These are phyloP conservation scores for Fraxinus albicans DNA, from an alignment of 305 asterid genomes.

Conservation along the genomic window DNA sequence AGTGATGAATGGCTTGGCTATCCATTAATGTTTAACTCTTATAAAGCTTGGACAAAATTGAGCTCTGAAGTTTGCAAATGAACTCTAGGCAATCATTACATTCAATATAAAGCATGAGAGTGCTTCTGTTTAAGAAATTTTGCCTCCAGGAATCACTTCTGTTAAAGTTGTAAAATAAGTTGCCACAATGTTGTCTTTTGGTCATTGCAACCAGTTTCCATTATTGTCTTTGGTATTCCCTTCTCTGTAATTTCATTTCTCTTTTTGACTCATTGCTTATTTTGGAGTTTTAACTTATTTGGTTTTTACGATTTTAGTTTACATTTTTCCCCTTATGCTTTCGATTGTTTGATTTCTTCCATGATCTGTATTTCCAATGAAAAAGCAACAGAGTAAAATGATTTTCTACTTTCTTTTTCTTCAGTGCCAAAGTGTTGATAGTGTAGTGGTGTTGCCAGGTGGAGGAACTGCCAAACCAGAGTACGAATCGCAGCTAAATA, in stretches of 20 bases:
- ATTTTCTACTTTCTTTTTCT: constrained; percentile 12
- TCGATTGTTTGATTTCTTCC: background rate
- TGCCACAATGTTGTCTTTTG: background rate
- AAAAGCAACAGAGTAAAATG: constrained; percentile 1
- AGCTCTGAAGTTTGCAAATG: constrained; percentile 4
- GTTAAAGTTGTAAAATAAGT: constrained; percentile 7
- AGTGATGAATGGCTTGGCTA: background rate
- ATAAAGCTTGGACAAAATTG: background rate
- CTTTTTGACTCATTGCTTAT: background rate
- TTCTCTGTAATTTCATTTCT: background rate
- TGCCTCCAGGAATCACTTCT: constrained; percentile 18
- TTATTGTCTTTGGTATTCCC: background rate
- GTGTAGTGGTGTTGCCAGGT: constrained; percentile 42
- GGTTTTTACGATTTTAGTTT: background rate
- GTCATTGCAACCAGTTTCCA: constrained; percentile 5
- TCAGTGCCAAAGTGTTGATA: constrained; percentile 49
- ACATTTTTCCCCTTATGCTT: constrained; percentile 9
- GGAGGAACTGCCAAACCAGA: constrained; percentile 37
- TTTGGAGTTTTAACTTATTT: background rate
- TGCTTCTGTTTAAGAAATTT: background rate
- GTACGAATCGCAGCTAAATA: constrained; percentile 32
- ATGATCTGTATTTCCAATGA: background rate
- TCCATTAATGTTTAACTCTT: background rate
- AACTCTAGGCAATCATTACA: constrained; percentile 5
- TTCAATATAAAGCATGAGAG: constrained; percentile 15